These are phyloP conservation scores for Trichoderma endophyticum DNA, from an alignment of 2,329 filamentous ascomycete species.

Conservation along the genomic window DNA sequence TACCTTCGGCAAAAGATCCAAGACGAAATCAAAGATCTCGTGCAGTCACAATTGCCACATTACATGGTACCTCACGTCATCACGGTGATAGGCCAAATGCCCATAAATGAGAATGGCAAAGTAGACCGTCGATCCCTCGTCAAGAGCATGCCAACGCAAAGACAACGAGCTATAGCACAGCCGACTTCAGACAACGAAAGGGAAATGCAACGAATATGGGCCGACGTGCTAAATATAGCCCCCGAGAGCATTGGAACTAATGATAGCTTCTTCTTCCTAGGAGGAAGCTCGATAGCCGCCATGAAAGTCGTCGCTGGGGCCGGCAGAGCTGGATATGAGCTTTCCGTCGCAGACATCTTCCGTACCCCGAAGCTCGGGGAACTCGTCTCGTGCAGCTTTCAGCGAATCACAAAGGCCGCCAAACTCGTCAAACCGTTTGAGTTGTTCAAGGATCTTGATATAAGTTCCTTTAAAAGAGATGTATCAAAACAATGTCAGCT, in stretches of 20 bases:
- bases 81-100: not conserved
- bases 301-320: not conserved
- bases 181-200: not conserved
- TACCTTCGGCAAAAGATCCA: not conserved
- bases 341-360: not conserved
- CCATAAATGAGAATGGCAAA: not conserved
- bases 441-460: not conserved
- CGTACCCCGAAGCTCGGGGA: not conserved
- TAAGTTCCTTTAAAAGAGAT: not conserved
- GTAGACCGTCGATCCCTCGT: not conserved
- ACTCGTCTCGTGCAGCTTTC: not conserved
- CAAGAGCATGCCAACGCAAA: not conserved
- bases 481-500: not conserved
- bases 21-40: not conserved
- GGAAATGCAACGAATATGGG: not conserved
- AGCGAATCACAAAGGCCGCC: not conserved
- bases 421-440: not conserved
- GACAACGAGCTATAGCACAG: not conserved
- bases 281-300: not conserved
- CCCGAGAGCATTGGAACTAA: not conserved
- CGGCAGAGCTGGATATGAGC: not conserved
- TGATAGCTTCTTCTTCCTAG: not conserved
- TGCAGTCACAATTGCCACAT: not conserved
- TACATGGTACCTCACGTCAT: not conserved
- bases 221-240: not conserved